These are phyloP conservation scores for Pyricularia pennisetigena DNA, from an alignment of 2,329 filamentous ascomycete genomes.

Conservation along the genomic window DNA sequence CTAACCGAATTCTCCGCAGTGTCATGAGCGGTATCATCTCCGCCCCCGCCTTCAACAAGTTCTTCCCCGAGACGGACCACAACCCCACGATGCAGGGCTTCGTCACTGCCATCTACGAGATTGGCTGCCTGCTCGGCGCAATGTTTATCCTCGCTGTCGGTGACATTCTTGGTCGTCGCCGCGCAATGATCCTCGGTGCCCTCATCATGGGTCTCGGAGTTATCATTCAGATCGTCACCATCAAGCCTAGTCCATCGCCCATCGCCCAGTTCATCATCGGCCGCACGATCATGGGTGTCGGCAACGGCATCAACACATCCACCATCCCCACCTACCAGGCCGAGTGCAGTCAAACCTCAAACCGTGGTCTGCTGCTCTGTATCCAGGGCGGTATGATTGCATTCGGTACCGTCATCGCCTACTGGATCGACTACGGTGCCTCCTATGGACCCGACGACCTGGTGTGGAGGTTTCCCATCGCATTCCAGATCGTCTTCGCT, in stretches of 20 bases:
- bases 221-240: constrained; percentile 38
- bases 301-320: constrained; percentile 33
- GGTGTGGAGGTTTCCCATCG: constrained; percentile 7
- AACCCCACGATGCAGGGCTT: constrained; percentile 36
- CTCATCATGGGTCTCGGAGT: constrained; percentile 51
- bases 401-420: constrained; percentile 23
- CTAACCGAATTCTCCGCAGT: not conserved
- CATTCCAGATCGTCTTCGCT: constrained; percentile 8
- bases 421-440: constrained; percentile 8
- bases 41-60: constrained; percentile 35
- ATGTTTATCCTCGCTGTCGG: constrained; percentile 40
- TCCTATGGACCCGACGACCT: constrained; percentile 1
- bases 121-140: constrained; percentile 33
- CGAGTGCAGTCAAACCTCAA: constrained; percentile 31
- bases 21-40: constrained; percentile 44
- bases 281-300: constrained; percentile 39
- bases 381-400: constrained; percentile 35
- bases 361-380: constrained; percentile 31
- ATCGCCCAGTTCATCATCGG: constrained; percentile 37
- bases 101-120: constrained; percentile 38
- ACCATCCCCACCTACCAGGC: constrained; percentile 14
- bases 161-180: constrained; percentile 38
- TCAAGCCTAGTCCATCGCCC: constrained; percentile 12
- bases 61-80: constrained; percentile 24
- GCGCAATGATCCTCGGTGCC: constrained; percentile 47